phyloP scores from a whole-genome alignment of 2,329 filamentous ascomycete genomes.

The Lecanosticta acicola region DNA sequence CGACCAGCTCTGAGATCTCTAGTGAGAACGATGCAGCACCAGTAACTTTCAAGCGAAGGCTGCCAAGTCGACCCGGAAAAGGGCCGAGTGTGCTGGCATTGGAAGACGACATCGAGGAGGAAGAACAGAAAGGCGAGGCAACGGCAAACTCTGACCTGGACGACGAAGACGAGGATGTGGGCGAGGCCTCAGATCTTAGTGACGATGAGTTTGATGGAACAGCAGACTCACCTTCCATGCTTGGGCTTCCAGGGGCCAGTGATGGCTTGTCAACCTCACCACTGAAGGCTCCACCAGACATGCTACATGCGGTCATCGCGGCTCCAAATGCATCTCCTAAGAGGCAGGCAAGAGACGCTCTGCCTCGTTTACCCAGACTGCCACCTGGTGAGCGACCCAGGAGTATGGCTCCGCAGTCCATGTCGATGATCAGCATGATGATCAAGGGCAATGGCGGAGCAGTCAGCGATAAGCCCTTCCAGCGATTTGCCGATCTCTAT shows the following conservation, averaged over 20 bases:
- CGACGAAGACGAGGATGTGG: slow-evolving; percentile 35
- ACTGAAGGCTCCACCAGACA: slow-evolving; percentile 39
- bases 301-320: slow-evolving; percentile 40
- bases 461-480: slow-evolving; percentile 58
- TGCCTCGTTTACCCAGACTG: slow-evolving; percentile 57
- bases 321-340: slow-evolving; percentile 52
- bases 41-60: slow-evolving; percentile 58
- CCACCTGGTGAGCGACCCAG: slow-evolving; percentile 64
- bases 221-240: slow-evolving; percentile 65
- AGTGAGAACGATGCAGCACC: slow-evolving; percentile 68
- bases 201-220: slow-evolving; percentile 55
- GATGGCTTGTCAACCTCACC: slow-evolving; percentile 46
- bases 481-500: slow-evolving; percentile 68
- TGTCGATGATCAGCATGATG: slow-evolving; percentile 52
- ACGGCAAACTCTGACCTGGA: slow-evolving; percentile 28
- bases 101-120: slow-evolving; percentile 30
- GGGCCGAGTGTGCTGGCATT: slow-evolving; percentile 35
- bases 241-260: slow-evolving; percentile 54
- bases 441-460: slow-evolving; percentile 56
- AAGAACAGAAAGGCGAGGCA: slow-evolving; percentile 40
- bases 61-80: slow-evolving; percentile 49
- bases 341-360: slow-evolving; percentile 54
- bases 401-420: slow-evolving; percentile 64
- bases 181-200: slow-evolving; percentile 35
- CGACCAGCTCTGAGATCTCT: slow-evolving; percentile 76